These are phyloP conservation scores for Phytophthora cactorum DNA, from an alignment of 352 stramenopile genomes.

Conservation along the genomic window DNA sequence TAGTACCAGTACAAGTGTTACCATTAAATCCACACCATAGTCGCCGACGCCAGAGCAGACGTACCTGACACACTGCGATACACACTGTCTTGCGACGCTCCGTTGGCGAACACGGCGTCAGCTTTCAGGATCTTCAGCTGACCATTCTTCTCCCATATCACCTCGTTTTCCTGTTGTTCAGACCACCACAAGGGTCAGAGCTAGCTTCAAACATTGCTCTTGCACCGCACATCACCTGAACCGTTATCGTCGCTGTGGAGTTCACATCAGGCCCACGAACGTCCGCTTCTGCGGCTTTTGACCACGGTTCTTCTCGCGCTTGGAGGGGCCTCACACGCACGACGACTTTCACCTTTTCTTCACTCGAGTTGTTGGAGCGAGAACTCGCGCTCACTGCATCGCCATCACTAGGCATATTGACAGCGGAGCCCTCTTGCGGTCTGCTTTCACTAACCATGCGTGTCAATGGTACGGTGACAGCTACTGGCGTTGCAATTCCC, in stretches of 20 bases:
- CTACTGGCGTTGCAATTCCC: background rate
- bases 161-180: conserved; percentile 41
- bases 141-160: conserved; percentile 75
- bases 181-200: background rate
- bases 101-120: conserved; percentile 56
- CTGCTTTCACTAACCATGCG: conserved; percentile 12
- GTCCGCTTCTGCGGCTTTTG: conserved; percentile 7
- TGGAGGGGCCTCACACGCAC: conserved; percentile 63
- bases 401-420: conserved; percentile 3
- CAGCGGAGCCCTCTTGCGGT: background rate
- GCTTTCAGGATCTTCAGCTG: conserved; percentile 62
- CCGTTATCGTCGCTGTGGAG: conserved; percentile 35
- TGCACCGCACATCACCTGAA: conserved; percentile 35
- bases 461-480: background rate
- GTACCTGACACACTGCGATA: conserved; percentile 66
- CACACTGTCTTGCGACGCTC: conserved; percentile 45
- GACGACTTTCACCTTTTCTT: conserved; percentile 72
- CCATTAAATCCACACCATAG: background rate
- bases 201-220: background rate
- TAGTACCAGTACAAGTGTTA: conserved; percentile 1
- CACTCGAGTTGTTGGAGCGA: conserved; percentile 7
- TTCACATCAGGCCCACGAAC: background rate
- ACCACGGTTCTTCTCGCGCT: conserved; percentile 55
- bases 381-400: background rate
- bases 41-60: background rate